Base-by-base conservation (phyloP, 495 filamentous ascomycete genomes). In the Massariosphaeria phaeospora region DNA sequence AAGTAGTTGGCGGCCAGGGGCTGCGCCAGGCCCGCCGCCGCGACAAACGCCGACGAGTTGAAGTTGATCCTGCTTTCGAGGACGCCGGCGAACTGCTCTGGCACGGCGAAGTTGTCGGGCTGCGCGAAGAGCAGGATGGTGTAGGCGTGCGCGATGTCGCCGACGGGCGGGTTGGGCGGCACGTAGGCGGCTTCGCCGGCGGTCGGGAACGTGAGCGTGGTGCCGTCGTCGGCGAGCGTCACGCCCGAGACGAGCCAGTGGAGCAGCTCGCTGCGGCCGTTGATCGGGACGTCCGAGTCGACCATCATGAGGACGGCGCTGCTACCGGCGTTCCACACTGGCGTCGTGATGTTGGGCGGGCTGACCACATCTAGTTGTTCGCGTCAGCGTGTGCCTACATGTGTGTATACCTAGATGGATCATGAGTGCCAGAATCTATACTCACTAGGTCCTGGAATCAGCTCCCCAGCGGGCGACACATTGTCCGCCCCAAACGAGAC, bases 181-280 rank as follows among this genome's bases (percentile, higher is more conserved):
- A 68, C 68, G 45, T 75, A 75, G 17, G 64, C 44, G 17, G 57
- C 57, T 36, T 48, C 48, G 30, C 25, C 39, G 39, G 12, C 6
- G 13, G 4, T 3, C 8, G 24, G 43, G 26, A 38, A 2, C 36
- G 18, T 26, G 49, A 44, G 21, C 2, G 52, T 29, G 25, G 24
- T 15, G 34, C 36, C 41, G 54, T 46, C 61, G 31, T 38, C 60
- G 26, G 56, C 11, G 2, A 64, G 39, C 0, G 53, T 38, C 23
- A 74, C 41, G 35, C 66, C 42, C 2, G 67, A 42, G n/a, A 69
- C 69, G 34, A 71, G 69, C 72, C 73, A 75, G 53, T 73, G 72
- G 0, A 74, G 53, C 7, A 73, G 57, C 1, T 69, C 54, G 2
- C 66, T 68, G 3, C 45, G 42, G 3, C 50, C 57, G 13, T 63